Conservation (phyloP, 2,329 filamentous ascomycete genomes). For the Juglanconis oblonga region DNA sequence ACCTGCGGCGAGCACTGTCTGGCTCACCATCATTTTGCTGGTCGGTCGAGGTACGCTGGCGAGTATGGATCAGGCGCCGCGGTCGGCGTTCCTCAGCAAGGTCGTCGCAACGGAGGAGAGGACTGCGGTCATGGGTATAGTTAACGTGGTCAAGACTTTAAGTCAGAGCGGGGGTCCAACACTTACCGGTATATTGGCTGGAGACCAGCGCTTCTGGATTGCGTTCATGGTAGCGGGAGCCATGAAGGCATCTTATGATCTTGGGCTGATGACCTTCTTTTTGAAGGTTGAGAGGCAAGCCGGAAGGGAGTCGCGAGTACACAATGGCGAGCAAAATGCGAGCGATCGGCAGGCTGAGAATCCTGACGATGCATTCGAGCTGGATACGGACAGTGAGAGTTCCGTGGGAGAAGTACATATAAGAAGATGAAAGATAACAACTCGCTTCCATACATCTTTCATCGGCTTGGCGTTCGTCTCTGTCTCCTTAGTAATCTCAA, state of each 20-base stretch:
- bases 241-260: conserved; percentile 60
- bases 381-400: not conserved
- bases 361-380: conserved; percentile 1
- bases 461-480: no score
- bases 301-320: not conserved
- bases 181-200: conserved; percentile 62
- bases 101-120: conserved; percentile 63
- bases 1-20: conserved; percentile 51
- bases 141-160: conserved; percentile 67
- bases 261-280: conserved; percentile 28
- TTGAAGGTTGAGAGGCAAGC: conserved; percentile 9
- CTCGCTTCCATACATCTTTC: no score
- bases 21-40: conserved; percentile 55
- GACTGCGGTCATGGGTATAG: conserved; percentile 68
- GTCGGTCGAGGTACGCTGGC: conserved; percentile 59
- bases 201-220: conserved; percentile 55
- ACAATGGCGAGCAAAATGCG: not conserved
- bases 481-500: no score
- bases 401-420: no score
- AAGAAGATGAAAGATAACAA: no score
- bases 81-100: conserved; percentile 66
- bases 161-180: conserved; percentile 60
- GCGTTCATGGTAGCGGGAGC: conserved; percentile 61
- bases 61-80: conserved; percentile 69
- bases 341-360: not conserved